Evolutionary conservation across 176 grass and related monocot species (phyloP).

Genomic region (Phragmites australis): DNA sequence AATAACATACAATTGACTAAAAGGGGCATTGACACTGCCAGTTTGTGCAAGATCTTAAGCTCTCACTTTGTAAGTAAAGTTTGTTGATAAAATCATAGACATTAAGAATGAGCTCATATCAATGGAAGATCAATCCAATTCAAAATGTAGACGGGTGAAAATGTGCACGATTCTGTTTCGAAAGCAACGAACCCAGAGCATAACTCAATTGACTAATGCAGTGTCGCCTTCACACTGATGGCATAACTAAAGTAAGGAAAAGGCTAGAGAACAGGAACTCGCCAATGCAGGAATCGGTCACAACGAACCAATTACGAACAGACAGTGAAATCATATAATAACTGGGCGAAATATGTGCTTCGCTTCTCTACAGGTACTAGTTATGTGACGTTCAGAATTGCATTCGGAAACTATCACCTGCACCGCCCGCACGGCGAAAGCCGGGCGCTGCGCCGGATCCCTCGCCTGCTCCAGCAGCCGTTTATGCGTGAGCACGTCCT

Average conservation of each 20-base stretch:
- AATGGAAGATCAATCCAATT: background rate
- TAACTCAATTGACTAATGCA: background rate
- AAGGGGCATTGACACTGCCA: background rate
- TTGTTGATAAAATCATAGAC: background rate
- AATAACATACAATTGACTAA: background rate
- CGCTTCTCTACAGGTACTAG: constrained; percentile 5
- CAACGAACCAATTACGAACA: constrained; percentile 6
- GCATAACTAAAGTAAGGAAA: background rate
- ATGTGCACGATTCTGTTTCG: background rate
- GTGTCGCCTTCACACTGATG: background rate
- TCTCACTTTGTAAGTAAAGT: background rate
- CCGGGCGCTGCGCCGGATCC: constrained; percentile 49
- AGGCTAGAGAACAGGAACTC: background rate
- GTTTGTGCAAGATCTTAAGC: constrained; percentile 11
- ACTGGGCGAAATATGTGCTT: background rate
- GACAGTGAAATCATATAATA: constrained; percentile 21
- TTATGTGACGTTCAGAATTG: background rate
- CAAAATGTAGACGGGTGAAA: background rate
- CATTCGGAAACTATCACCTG: constrained; percentile 47
- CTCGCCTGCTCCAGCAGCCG: constrained; percentile 56
- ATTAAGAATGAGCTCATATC: constrained; percentile 15
- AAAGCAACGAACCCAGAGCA: background rate
- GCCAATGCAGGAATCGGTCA: constrained; percentile 3
- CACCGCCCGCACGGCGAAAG: constrained; percentile 58
- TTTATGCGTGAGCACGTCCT: constrained; percentile 71